phyloP scores from a whole-genome alignment of 2,329 filamentous ascomycete genomes.

The Colletotrichum abscissum region DNA sequence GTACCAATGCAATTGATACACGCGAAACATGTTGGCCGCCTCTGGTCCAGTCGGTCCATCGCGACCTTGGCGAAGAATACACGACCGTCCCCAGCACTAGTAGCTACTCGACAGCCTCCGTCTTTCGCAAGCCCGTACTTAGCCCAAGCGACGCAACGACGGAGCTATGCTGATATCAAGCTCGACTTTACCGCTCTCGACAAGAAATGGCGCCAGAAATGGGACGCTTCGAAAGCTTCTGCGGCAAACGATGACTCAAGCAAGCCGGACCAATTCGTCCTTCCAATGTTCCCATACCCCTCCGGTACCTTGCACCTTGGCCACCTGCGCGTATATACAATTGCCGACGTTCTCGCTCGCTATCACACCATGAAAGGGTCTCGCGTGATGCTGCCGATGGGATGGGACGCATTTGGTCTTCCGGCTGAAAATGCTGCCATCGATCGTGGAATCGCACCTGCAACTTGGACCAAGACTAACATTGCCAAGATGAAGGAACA shows the following conservation, averaged over 20 bases:
- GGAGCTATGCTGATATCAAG: slow-evolving; percentile 50
- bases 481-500: slow-evolving; percentile 89
- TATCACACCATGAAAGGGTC: slow-evolving; percentile 80
- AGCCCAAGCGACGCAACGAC: slow-evolving; percentile 35
- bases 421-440: slow-evolving; percentile 93
- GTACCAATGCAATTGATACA: slow-evolving; percentile 43
- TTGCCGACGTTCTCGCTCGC: slow-evolving; percentile 85
- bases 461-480: slow-evolving; percentile 82
- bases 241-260: slow-evolving; percentile 33
- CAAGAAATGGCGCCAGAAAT: slow-evolving; percentile 63
- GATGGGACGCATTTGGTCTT: slow-evolving; percentile 93
- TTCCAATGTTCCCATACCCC: slow-evolving; percentile 95
- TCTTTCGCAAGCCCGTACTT: slow-evolving; percentile 17
- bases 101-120: slow-evolving; percentile 16
- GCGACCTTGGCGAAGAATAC: slow-evolving; percentile 16
- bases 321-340: slow-evolving; percentile 89
- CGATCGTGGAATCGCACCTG: slow-evolving; percentile 82
- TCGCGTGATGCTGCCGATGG: slow-evolving; percentile 87
- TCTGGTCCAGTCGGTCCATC: slow-evolving; percentile 24
- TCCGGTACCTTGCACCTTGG: slow-evolving; percentile 89
- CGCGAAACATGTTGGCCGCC: slow-evolving; percentile 40
- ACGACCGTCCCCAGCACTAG: slow-evolving; percentile 2
- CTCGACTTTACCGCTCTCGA: slow-evolving; percentile 61
- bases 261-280: slow-evolving; percentile 68
- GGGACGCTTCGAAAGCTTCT: slow-evolving; percentile 45